phyloP scores from a whole-genome alignment of 352 stramenopile genomes.

The Phytophthora europaea region DNA sequence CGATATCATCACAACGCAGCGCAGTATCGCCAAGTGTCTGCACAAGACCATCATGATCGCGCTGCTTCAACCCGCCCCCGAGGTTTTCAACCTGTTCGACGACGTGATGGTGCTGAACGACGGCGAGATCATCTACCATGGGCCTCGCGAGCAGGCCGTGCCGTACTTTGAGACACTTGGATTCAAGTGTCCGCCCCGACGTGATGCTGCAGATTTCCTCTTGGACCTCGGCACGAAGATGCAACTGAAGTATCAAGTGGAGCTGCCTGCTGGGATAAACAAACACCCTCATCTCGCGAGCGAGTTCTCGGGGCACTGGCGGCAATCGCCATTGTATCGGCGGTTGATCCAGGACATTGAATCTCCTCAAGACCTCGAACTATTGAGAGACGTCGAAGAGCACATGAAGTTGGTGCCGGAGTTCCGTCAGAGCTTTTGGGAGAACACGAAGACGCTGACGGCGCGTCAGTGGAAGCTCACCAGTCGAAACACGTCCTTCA shows the following conservation, averaged over 20 bases:
- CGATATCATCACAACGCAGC: conserved; percentile 89
- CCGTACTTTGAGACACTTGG: conserved; percentile 53
- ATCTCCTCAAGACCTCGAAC: conserved; percentile 15
- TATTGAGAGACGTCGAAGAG: conserved; percentile 55
- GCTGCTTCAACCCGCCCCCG: conserved; percentile 62
- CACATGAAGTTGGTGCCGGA: conserved; percentile 75
- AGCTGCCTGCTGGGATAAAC: conserved; percentile 4
- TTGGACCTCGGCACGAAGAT: conserved; percentile 58
- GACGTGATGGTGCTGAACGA: conserved; percentile 67
- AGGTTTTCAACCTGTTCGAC: conserved; percentile 71
- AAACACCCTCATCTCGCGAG: conserved; percentile 32
- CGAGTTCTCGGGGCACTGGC: conserved; percentile 40
- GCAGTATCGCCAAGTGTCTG: conserved; percentile 50
- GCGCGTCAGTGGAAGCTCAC: conserved; percentile 51
- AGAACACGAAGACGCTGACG: conserved; percentile 47
- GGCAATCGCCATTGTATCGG: conserved; percentile 13
- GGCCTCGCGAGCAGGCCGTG: conserved; percentile 43
- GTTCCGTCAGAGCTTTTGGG: conserved; percentile 35
- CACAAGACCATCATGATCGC: conserved; percentile 66
- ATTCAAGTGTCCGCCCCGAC: conserved; percentile 49
- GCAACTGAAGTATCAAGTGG: conserved; percentile 48
- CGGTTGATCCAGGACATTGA: conserved; percentile 14
- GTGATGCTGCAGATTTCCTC: conserved; percentile 65
- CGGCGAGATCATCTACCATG: conserved; percentile 74
- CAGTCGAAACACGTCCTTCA: conserved; percentile 53